These are phyloP conservation scores for Lentinula boryana DNA, from an alignment of 768 basidiomycete species.

Conservation along the genomic window DNA sequence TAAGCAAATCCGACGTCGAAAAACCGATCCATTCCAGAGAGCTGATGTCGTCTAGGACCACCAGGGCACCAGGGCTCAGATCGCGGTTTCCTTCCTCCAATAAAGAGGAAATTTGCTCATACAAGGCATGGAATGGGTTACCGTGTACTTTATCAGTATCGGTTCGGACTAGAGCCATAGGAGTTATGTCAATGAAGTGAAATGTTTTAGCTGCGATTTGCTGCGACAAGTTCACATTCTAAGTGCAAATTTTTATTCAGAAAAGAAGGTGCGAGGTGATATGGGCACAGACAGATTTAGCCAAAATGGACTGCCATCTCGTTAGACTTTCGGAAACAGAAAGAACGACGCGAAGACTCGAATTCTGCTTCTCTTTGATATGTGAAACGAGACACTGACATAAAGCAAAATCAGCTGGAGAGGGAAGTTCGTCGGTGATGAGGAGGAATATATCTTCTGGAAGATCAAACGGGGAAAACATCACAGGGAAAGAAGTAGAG, in stretches of 20 bases:
- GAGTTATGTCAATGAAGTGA: conserved; percentile 14
- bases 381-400: conserved; percentile 46
- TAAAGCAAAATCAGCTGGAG: conserved; percentile 71
- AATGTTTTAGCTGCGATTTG: conserved; percentile 24
- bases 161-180: conserved; percentile 18
- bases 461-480: conserved; percentile 51
- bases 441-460: conserved; percentile 47
- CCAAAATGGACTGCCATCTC: conserved; percentile 58
- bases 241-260: background rate
- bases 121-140: conserved; percentile 24
- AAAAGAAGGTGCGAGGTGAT: background rate
- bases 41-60: conserved; percentile 69
- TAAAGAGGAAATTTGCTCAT: conserved; percentile 27
- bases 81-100: conserved; percentile 12
- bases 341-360: conserved; percentile 38
- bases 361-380: conserved; percentile 36
- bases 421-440: conserved; percentile 63
- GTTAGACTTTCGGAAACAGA: conserved; percentile 51
- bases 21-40: conserved; percentile 70
- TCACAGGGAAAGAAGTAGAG: conserved; percentile 12
- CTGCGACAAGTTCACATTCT: conserved; percentile 22
- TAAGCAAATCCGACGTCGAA: conserved; percentile 40
- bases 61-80: conserved; percentile 23
- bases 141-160: conserved; percentile 12
- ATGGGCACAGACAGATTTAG: conserved; percentile 46